A percentile compares a stretch with the other conserved stretches of the same genome.
Conservation (phyloP, 768 basidiomycete genomes). For the Xanthoconium stramineum region DNA sequence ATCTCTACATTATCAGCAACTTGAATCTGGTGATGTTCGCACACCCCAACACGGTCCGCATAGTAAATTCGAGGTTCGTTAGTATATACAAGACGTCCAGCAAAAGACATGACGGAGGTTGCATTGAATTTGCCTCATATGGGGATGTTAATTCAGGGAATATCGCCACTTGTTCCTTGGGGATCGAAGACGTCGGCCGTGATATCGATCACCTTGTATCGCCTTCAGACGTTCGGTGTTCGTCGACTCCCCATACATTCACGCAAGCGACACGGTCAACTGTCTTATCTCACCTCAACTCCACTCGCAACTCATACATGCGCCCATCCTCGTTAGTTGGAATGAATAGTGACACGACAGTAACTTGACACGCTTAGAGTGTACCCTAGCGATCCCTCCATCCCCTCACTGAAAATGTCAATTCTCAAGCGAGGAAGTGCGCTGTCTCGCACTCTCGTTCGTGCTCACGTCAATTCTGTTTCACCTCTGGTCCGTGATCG, state of each 20-base stretch:
- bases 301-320: too few species aligned
- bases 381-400: too few species aligned
- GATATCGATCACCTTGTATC: constrained; percentile 5
- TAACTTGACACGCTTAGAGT: too few species aligned
- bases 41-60: background rate
- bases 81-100: constrained; percentile 1
- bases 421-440: constrained; percentile 15
- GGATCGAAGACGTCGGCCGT: background rate
- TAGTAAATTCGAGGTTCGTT: constrained; percentile 12
- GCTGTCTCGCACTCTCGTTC: constrained; percentile 15
- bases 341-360: constrained; percentile 2
- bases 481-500: background rate
- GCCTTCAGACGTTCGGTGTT: constrained; percentile 15
- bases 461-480: constrained; percentile 8
- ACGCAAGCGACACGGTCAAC: constrained; percentile 1
- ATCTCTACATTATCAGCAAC: background rate
- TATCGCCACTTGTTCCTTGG: constrained; percentile 15
- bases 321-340: too few species aligned
- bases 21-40: background rate
- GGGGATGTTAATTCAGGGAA: constrained; percentile 20
- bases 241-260: background rate
- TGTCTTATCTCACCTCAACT: background rate
- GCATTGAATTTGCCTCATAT: constrained; percentile 3
- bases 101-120: too few species aligned
- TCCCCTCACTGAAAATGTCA: constrained; percentile 11